Conservation (phyloP, 2,329 filamentous ascomycete species). For the Diplocarpon mali region DNA sequence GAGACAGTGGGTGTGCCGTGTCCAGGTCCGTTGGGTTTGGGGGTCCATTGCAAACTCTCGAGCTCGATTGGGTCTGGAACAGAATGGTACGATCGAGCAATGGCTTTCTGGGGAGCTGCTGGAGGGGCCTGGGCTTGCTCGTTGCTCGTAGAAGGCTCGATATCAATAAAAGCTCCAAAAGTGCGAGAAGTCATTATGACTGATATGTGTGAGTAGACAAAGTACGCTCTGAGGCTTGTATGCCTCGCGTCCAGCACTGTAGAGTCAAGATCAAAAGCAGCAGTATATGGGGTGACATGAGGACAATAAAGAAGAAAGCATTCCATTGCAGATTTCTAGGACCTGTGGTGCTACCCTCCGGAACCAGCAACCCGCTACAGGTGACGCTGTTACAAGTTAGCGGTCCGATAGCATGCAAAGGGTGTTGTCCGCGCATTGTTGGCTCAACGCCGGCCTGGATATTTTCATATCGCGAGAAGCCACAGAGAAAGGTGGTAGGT, state of each 20-base stretch:
- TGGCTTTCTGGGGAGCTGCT: constrained; percentile 22
- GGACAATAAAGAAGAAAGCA: too few species aligned
- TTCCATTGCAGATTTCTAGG: too few species aligned
- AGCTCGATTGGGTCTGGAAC: constrained; percentile 23
- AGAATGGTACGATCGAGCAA: constrained; percentile 24
- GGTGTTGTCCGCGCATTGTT: too few species aligned
- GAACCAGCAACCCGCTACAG: too few species aligned
- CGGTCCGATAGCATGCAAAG: too few species aligned
- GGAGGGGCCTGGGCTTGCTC: constrained; percentile 10
- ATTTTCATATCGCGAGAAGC: too few species aligned
- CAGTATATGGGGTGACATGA: too few species aligned
- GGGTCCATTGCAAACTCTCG: constrained; percentile 18
- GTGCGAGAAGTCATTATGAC: constrained; percentile 18
- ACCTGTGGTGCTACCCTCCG: too few species aligned
- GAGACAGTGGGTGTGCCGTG: constrained; percentile 16
- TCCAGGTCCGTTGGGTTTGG: constrained; percentile 14
- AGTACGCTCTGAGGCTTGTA: neutral
- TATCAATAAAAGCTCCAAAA: constrained; percentile 21
- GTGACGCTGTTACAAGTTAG: too few species aligned
- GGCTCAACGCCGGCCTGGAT: too few species aligned
- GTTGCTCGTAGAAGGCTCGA: constrained; percentile 10
- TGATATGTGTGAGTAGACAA: neutral
- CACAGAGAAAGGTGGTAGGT: too few species aligned
- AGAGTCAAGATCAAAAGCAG: neutral
- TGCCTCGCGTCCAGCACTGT: neutral